A percentile compares a stretch with the other conserved stretches of the same genome.
Evolutionary conservation across 2,329 filamentous ascomycete species (phyloP).

Genomic region (Pyricularia pennisetigena): DNA sequence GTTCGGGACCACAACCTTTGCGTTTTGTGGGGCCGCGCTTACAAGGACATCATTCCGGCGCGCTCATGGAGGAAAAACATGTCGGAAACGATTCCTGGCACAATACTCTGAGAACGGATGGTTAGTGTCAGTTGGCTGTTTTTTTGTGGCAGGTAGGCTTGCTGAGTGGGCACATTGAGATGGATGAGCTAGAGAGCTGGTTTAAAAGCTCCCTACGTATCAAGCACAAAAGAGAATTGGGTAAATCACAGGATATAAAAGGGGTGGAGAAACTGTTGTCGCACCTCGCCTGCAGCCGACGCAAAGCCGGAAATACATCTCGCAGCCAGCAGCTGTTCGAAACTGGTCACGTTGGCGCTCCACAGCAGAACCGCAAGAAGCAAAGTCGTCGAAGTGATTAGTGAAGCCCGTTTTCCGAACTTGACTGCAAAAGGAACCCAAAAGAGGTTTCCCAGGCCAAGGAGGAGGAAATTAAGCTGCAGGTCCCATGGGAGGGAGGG

Average conservation of each 20-base stretch:
- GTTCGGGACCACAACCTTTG: not conserved
- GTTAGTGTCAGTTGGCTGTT: not conserved
- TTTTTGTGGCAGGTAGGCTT: too few species aligned
- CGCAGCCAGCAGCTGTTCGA: constrained; percentile 20
- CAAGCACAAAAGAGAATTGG: too few species aligned
- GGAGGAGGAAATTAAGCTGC: constrained; percentile 9
- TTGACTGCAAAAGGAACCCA: constrained; percentile 23
- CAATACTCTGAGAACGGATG: constrained; percentile 6
- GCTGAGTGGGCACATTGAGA: too few species aligned
- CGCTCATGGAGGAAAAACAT: constrained; percentile 9
- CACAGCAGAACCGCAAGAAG: constrained; percentile 21
- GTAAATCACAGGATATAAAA: not conserved
- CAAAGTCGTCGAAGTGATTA: constrained; percentile 20
- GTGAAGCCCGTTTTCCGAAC: constrained; percentile 24
- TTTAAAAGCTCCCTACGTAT: not conserved
- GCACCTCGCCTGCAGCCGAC: constrained; percentile 9
- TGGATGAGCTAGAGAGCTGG: too few species aligned
- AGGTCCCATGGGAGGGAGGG: constrained; percentile 4
- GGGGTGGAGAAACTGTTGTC: not conserved
- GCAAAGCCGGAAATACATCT: constrained; percentile 21
- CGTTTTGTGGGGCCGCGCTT: not conserved
- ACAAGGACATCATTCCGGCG: constrained; percentile 8
- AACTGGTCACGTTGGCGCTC: constrained; percentile 19
- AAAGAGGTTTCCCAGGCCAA: constrained; percentile 18
- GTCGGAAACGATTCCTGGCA: constrained; percentile 8